These are phyloP conservation scores for Neocatenulostroma microsporum DNA, from an alignment of 2,329 filamentous ascomycete genomes.

Conservation along the genomic window DNA sequence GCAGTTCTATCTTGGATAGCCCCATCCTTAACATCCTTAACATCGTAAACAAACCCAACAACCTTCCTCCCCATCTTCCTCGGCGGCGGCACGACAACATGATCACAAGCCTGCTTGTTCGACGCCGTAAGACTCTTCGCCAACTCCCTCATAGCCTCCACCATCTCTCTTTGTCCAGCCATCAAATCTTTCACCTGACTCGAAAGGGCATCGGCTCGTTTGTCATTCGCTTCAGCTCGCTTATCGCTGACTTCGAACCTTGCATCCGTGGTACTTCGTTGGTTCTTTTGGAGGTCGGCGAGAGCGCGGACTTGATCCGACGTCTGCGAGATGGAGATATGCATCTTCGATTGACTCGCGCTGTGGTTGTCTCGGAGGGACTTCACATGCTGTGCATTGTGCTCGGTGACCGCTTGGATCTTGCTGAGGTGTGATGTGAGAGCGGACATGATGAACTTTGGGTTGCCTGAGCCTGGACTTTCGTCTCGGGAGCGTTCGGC, in stretches of 20 bases:
- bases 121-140: constrained; percentile 17
- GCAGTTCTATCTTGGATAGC: no score
- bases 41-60: constrained; percentile 27
- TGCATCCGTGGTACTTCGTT: no score
- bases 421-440: constrained; percentile 22
- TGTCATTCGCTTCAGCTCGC: not conserved
- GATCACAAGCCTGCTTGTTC: constrained; percentile 17
- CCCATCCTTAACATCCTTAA: no score
- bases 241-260: no score
- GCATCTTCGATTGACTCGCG: constrained; percentile 5
- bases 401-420: constrained; percentile 24
- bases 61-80: constrained; percentile 25
- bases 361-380: constrained; percentile 15
- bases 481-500: constrained; percentile 4
- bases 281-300: no score
- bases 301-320: no score
- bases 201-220: constrained; percentile 12
- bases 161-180: constrained; percentile 22
- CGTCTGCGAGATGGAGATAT: constrained; percentile 9
- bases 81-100: constrained; percentile 26
- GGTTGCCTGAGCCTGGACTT: constrained; percentile 15
- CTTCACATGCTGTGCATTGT: constrained; percentile 19
- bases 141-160: constrained; percentile 18
- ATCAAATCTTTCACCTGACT: constrained; percentile 22
- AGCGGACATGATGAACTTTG: constrained; percentile 22